These are phyloP conservation scores for Stromatinia cepivora DNA, from an alignment of 2,329 filamentous ascomycete species.

Conservation along the genomic window DNA sequence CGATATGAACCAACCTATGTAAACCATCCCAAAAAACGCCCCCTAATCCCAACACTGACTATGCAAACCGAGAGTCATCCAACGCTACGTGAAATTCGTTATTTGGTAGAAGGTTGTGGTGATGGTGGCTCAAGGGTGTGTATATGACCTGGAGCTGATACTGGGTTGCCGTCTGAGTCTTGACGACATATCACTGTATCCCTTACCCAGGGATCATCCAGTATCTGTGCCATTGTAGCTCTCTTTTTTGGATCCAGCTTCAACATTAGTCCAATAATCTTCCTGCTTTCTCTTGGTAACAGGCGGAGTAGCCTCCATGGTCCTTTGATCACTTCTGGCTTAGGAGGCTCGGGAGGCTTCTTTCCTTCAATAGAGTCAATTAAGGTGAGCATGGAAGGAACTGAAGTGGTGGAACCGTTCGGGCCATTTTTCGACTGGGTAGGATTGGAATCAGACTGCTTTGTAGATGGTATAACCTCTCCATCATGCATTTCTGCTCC, in stretches of 20 bases:
- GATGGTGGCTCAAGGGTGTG: slow-evolving; percentile 79
- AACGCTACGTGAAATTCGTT: slow-evolving; percentile 24
- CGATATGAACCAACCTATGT: slow-evolving; percentile 18
- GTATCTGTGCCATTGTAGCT: slow-evolving; percentile 80
- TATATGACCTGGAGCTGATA: slow-evolving; percentile 73
- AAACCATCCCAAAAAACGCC: slow-evolving; percentile 21
- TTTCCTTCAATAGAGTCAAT: slow-evolving; percentile 8
- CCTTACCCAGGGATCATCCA: slow-evolving; percentile 88
- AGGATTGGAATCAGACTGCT: slow-evolving; percentile 18
- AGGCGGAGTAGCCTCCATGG: slow-evolving; percentile 88
- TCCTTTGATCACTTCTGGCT: slow-evolving; percentile 76
- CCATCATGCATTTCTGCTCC: slow-evolving; percentile 48
- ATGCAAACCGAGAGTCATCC: slow-evolving; percentile 25
- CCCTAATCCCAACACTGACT: slow-evolving; percentile 26
- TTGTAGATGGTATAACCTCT: slow-evolving; percentile 23
- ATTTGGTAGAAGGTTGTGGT: slow-evolving; percentile 40
- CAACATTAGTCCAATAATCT: slow-evolving; percentile 90
- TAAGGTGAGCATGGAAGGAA: not conserved
- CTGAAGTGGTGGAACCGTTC: not conserved
- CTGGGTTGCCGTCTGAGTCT: slow-evolving; percentile 71
- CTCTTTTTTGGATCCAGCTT: slow-evolving; percentile 81
- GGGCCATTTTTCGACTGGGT: slow-evolving; percentile 1
- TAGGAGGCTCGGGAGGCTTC: slow-evolving; percentile 45
- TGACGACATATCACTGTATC: slow-evolving; percentile 83
- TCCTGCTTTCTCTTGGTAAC: slow-evolving; percentile 82